Evolutionary conservation across 345 rosid genomes (phyloP).

Genomic region (Corchorus olitorius): DNA sequence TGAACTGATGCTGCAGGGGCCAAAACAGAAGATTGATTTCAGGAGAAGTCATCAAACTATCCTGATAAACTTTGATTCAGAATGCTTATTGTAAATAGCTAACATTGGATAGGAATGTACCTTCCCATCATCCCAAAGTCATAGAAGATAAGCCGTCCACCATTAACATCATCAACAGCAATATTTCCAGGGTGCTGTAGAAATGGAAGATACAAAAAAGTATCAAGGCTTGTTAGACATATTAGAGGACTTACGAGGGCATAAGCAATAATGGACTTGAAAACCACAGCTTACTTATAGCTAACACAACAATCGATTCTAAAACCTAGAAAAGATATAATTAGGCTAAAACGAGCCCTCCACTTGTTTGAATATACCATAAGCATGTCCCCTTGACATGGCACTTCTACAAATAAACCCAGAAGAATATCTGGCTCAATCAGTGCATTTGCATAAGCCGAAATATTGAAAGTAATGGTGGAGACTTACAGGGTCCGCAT

Average conservation of each 20-base stretch:
- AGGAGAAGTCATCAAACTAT: constrained; percentile 19
- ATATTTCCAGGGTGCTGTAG: constrained; percentile 98
- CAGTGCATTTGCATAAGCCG: neutral
- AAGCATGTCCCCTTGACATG: neutral
- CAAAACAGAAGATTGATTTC: constrained; percentile 9
- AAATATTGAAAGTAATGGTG: neutral
- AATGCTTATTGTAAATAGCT: constrained; percentile 6
- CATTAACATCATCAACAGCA: constrained; percentile 97
- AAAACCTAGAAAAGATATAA: neutral
- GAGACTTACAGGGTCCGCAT: constrained; percentile 90
- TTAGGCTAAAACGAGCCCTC: neutral
- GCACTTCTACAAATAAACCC: neutral
- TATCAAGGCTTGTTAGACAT: constrained; percentile 6
- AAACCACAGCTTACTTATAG: constrained; percentile 6
- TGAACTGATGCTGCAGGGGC: constrained; percentile 72
- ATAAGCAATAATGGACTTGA: constrained; percentile 14
- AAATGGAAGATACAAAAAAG: constrained; percentile 13
- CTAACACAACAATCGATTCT: neutral
- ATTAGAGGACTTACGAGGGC: neutral
- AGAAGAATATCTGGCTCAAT: neutral
- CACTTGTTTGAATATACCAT: constrained; percentile 1
- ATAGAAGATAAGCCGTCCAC: constrained; percentile 94
- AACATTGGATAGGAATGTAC: constrained; percentile 40
- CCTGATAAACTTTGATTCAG: constrained; percentile 10
- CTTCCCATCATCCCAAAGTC: constrained; percentile 99